Base-by-base conservation (phyloP, 495 filamentous ascomycete species). In the Aspergillus wentii region DNA sequence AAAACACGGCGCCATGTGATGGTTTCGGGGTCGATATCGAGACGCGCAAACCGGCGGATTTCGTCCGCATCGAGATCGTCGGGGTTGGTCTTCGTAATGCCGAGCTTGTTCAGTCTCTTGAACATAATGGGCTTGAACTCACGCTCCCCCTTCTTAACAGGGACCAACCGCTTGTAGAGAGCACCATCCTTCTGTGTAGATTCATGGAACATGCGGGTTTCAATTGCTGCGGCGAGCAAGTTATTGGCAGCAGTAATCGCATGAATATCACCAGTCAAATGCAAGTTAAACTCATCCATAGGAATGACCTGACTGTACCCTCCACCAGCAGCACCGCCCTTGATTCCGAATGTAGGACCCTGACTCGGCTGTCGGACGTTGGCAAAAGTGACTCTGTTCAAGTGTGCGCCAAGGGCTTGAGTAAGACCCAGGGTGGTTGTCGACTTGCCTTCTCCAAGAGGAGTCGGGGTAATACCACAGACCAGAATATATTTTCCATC, bases 231-330 rank as follows among this genome's bases (percentile, higher is more conserved):
- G 38, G 92, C 92, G n/a, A 98, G 83, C 27, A 98, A 74, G 66
- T 98, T 98, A 72, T 97, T 98, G 4, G 92, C 92, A 8, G 92
- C 92, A 23, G 89, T 87, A 54, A 98, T 91, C 27, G 92, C 92
- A 58, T 98, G 92, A 44, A 98, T 97, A 58, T 98, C 92, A 48
- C 92, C 92, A 28, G 92, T 98, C 57, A 98, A 66, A 57, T 98
- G 92, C 44, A 98, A 72, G 58, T 98, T 98, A 73, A 98, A 98
- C 60, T 98, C 92, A 47, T 98, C 92, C 92, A 98, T 98, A 35
- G 92, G 92, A 48, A 98, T 97, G 52, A 97, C 92, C 62, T 98
- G 92, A 60, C 87, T 94, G 72, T 95, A 98, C 11, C 92, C 92
- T 48, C 92, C 92, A 52, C 92, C 92, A 40, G 92, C 92, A 35